Percentiles rank a stretch among this genome's conserved stretches.
Evolutionary conservation across 257 asterid genomes (phyloP).

Genomic region (Echites panduratus): DNA sequence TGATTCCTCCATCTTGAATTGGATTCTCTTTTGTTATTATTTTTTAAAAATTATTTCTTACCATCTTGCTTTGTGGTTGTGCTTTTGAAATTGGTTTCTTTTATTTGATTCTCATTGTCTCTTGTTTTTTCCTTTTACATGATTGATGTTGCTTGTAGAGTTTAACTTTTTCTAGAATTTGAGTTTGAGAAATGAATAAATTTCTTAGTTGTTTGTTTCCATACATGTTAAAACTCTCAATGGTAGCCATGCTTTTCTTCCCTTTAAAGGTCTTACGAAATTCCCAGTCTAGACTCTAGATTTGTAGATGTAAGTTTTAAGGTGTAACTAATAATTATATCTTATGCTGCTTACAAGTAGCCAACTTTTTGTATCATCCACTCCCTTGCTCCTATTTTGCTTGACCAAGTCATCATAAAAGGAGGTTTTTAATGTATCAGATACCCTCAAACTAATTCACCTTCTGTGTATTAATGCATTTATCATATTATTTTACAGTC

Average conservation of each 20-base stretch:
- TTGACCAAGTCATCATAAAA: background rate
- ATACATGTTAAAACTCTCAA: too few relatives aligned
- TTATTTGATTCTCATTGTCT: background rate
- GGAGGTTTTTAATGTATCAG: background rate
- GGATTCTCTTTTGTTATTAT: background rate
- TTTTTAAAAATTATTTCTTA: background rate
- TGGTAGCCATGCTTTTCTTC: background rate
- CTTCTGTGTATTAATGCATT: too few relatives aligned
- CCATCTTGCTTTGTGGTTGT: background rate
- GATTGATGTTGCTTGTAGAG: background rate
- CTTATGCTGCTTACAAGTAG: background rate
- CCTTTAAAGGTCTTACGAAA: background rate
- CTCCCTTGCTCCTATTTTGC: background rate
- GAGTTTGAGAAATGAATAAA: background rate
- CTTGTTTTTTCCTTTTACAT: background rate
- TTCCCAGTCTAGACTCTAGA: background rate
- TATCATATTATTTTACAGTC: background rate
- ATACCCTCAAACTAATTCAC: background rate
- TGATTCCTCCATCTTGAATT: background rate
- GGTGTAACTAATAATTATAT: background rate
- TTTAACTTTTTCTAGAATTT: background rate
- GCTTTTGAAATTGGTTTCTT: background rate
- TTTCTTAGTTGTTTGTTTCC: background rate
- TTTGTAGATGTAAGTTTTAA: background rate
- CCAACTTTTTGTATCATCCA: background rate